A percentile compares a stretch with the other conserved stretches of the same genome.
Evolutionary conservation across 768 basidiomycete genomes (phyloP).

Genomic region (Melanogaster broomeanus): DNA sequence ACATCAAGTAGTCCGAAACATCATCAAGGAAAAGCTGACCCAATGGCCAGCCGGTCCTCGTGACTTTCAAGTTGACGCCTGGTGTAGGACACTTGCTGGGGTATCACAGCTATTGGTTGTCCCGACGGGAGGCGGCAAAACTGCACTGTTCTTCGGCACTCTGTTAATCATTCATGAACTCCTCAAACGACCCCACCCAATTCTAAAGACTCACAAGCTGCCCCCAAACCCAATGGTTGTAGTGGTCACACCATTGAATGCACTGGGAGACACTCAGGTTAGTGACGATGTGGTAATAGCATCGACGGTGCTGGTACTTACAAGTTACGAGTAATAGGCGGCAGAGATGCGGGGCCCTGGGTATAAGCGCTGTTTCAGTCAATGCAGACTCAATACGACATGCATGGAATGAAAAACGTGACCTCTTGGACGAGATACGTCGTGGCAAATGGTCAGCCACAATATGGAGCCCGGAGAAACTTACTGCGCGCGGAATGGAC

Average conservation of each 20-base stretch:
- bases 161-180: neutral
- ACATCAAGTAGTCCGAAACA: neutral
- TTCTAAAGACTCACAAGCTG: neutral
- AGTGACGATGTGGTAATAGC: too few relatives aligned
- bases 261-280: constrained; percentile 1
- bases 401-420: neutral
- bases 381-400: constrained; percentile 18
- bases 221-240: neutral
- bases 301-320: too few relatives aligned
- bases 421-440: neutral
- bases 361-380: constrained; percentile 21
- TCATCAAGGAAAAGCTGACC: neutral
- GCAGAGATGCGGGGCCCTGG: constrained; percentile 6
- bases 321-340: too few relatives aligned
- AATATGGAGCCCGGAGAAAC: constrained; percentile 21
- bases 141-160: neutral
- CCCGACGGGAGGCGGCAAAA: neutral
- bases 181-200: neutral
- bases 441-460: neutral
- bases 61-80: neutral
- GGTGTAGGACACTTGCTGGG: neutral
- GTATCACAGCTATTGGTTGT: neutral
- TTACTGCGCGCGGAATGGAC: constrained; percentile 10
- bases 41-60: neutral
- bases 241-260: constrained; percentile 1